Base-by-base conservation (phyloP, 1,284 basidiomycete genomes). In the Neolentinus lepideus region DNA sequence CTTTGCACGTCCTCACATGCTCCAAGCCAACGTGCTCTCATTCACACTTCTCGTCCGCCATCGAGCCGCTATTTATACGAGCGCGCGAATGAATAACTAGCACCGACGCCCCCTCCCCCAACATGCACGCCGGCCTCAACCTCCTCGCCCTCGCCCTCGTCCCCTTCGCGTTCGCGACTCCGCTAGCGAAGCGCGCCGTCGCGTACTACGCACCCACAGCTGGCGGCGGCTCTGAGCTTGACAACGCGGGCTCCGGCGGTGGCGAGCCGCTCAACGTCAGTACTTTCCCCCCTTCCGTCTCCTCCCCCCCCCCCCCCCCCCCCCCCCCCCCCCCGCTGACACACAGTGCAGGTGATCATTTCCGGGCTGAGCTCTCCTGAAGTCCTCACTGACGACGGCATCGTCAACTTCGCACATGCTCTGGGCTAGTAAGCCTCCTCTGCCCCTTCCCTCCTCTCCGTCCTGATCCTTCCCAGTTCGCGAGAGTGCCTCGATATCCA, bases 261-360 rank as follows among this genome's bases (percentile, higher is more conserved):
- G 88, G 88, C 33, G 88, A 90, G 68, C 88, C 88, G 22, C 67
- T 90, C 56, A 90, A 90, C 60, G 78, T 84, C 56, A 38, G n/a
- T n/a, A n/a, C 72, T 61, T 10, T 31, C 31, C 21, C 8, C 6
- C 24, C 45, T 52, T 51, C 22, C 35, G 72, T 62, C 3, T 31
- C 33, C 21, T 6, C 4, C 25, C 4, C 24, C 24, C 24, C 19
- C 4, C 16, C 24, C 43, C 10, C 24, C 19, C 4, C 16, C 24
- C n/a, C 16, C 43, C 43, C 4, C 6, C 24, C 10, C 6, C 16
- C 16, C 10, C 16, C 43, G 43, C 43, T 31, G 29, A 31, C 4
- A 4, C 29, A 31, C 29, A 4, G 46, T 0, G 1, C 48, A 51
- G 48, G 48, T 51, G 10, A 60, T 60, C 26, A 57, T 60, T 25